Evolutionary conservation across 2,329 filamentous ascomycete species (phyloP), one percentile per base, ranked within the genome.

Genomic region (Podosphaera aphanis): DNA sequence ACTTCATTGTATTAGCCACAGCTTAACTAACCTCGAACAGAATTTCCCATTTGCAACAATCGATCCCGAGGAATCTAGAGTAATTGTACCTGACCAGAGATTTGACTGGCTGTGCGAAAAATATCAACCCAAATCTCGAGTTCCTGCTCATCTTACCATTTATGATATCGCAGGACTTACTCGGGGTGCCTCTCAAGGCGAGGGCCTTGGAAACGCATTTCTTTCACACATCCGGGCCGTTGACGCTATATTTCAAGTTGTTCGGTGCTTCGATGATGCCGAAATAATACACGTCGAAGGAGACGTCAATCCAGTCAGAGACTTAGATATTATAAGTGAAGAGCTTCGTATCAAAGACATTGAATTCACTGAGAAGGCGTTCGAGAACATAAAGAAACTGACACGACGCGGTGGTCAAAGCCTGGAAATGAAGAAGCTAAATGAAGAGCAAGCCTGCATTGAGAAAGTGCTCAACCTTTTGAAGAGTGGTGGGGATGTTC

Each of bases 41-140:
- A 98, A 98, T 69, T 98, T 95, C 63, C 90, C 90, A 47, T 98
- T 93, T 70, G 90, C 90, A 61, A 98, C 90, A 59, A 98, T 98
- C 65, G 86, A 98, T 56, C 90, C 90, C 42, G 92, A 98, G 70
- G 90, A 98, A 69, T 84, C 90, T 52, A 84, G 88, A 57, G 90
- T 98, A 64, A 77, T 98, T 57, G 90, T 98, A 29, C 92, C 90
- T 41, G 90, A 98, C 67, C 83, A 83, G 51, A 81, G 90, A 50
- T 98, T 83, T 66, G 85, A 95, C 69, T 94, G 85, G 86, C 73
- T 98, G 45, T 82, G 78, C 64, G 71, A 90, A 55, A 90, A 94
- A 64, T 98, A 95, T 73, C 86, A 93, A 66, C 90, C 90, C 62
- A 95, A 95, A 71, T 95, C 88, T 40, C 67, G 73, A 53, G 90